Conservation (phyloP, 305 asterid genomes). For the Andrographis paniculata region DNA sequence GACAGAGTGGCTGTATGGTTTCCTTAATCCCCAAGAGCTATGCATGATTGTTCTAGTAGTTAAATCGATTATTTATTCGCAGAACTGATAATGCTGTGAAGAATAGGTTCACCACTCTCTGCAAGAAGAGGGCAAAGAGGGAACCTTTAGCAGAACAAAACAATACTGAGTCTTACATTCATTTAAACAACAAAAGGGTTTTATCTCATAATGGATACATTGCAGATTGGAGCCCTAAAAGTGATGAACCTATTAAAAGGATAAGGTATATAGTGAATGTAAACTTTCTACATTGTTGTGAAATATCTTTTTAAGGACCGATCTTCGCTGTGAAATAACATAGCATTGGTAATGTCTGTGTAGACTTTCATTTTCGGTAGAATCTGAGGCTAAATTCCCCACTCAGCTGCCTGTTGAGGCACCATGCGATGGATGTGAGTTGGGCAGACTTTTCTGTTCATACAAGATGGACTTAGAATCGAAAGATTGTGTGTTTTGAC, state of each 20-base stretch:
- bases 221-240: constrained; percentile 29
- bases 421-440: constrained; percentile 30
- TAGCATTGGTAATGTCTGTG: constrained; percentile 18
- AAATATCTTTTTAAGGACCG: not conserved
- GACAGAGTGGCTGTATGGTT: not conserved
- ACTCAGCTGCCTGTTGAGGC: constrained; percentile 30
- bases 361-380: constrained; percentile 35
- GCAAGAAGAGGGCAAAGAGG: constrained; percentile 79
- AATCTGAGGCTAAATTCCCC: constrained; percentile 20
- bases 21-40: not conserved
- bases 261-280: constrained; percentile 43
- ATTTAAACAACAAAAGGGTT: constrained; percentile 74
- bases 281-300: constrained; percentile 4
- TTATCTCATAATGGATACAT: constrained; percentile 37
- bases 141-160: constrained; percentile 88
- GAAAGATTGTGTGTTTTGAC: not conserved
- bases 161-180: constrained; percentile 43
- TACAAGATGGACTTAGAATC: not conserved
- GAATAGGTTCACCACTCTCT: constrained; percentile 84
- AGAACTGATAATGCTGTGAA: constrained; percentile 99
- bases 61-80: constrained; percentile 11
- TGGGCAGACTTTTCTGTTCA: constrained; percentile 7
- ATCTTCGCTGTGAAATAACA: constrained; percentile 4
- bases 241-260: constrained; percentile 47
- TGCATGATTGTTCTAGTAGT: no score